Evolutionary conservation across 768 basidiomycete genomes (phyloP), one percentile per base, ranked within the genome.

Genomic region (Tylopilus subfusipes): DNA sequence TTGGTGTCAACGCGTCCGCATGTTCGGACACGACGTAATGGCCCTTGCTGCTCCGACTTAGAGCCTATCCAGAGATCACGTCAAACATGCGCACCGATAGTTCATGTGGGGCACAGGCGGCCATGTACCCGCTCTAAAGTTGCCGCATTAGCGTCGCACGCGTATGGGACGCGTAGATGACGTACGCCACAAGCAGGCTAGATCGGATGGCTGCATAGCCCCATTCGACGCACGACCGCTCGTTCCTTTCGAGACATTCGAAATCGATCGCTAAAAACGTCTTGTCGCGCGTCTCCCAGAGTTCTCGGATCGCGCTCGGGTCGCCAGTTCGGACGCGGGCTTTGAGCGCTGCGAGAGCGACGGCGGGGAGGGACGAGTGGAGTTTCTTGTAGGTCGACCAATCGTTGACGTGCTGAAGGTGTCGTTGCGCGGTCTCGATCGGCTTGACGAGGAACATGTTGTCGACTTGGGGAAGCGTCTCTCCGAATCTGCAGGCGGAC

Each of bases 141-240:
- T 38, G 54, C 33, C 10, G 8, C 6, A 13, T 59, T 38, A 56
- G 54, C 42, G 2, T n/a, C 24, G 44, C 33, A 57, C 34, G 24
- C 19, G n/a, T 50, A 11, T 27, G 22, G 34, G n/a, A 36, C 9
- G 7, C 56, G 12, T 27, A 5, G 36, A 42, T 13, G 18, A 77
- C 86, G 67, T 64, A 90, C 86, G 79, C 76, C 53, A 85, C 80
- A 36, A 93, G 71, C 72, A 86, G 83, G 0, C 81, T 82, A 62
- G 87, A 90, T 25, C 89, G 75, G 42, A 90, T 79, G 12, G 86
- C 86, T 27, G 90, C 86, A 72, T 92, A 92, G 1, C 90, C 90
- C 83, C 85, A 92, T 68, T 91, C 90, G 44, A 90, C 65, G 57
- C 82, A 82, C 43, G 81, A 79, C 50, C 81, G 80, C 50, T 82